Percentiles rank a stretch among this genome's conserved stretches.
phyloP scores from a whole-genome alignment of 306 rosid species.

The Pyrus bretschneideri region DNA sequence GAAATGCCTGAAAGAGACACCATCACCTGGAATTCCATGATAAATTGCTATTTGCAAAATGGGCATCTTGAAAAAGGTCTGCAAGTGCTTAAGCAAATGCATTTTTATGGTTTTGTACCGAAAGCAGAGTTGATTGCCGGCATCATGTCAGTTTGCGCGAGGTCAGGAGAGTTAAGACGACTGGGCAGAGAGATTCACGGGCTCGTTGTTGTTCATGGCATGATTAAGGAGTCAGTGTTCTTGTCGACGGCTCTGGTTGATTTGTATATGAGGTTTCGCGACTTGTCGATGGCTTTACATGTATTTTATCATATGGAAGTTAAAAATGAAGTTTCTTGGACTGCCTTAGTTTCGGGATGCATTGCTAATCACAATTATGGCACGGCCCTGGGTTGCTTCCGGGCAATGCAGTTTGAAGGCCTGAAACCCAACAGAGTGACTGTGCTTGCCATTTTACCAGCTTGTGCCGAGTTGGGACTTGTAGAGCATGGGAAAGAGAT shows the following conservation, averaged over 20 bases:
- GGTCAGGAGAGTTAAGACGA: constrained; percentile 21
- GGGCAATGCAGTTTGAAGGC: constrained; percentile 49
- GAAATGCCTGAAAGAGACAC: constrained; percentile 44
- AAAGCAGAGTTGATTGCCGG: constrained; percentile 54
- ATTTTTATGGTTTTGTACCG: constrained; percentile 29
- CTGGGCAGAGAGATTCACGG: constrained; percentile 50
- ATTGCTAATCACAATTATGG: constrained; percentile 22
- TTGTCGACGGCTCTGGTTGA: constrained; percentile 55
- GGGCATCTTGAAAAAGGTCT: constrained; percentile 34
- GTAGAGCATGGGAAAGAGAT: constrained; percentile 45
- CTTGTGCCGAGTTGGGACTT: constrained; percentile 39
- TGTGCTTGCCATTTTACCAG: constrained; percentile 36
- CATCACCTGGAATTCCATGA: constrained; percentile 55
- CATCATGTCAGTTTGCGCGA: constrained; percentile 43
- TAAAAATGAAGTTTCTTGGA: constrained; percentile 69
- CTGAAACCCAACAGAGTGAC: constrained; percentile 56
- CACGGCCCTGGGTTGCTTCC: constrained; percentile 33
- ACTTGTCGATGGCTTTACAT: constrained; percentile 34
- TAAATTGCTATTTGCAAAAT: constrained; percentile 57
- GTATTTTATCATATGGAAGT: constrained; percentile 42
- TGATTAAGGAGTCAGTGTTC: constrained; percentile 34
- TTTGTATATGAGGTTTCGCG: constrained; percentile 42
- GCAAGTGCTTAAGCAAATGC: constrained; percentile 28
- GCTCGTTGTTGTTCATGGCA: constrained; percentile 37
- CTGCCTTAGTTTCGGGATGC: constrained; percentile 57